Base-by-base conservation (phyloP, 768 basidiomycete genomes). In the Leccinellum albellum region DNA sequence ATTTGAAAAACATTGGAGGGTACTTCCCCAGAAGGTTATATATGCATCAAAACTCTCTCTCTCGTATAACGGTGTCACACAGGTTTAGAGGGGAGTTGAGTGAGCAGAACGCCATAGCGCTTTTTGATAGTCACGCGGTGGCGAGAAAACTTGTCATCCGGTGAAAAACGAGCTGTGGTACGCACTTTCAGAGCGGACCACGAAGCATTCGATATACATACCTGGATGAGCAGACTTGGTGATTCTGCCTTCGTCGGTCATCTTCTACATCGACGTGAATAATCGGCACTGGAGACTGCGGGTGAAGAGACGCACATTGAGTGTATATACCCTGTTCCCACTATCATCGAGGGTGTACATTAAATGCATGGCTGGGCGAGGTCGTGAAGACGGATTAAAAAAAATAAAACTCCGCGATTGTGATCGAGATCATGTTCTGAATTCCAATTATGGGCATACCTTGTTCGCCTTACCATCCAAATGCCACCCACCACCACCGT, bases 211-310 rank as follows among this genome's bases (percentile, higher is more conserved):
- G 4, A 28, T 2, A 10, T 20, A 46, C 33, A 20, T 71, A 97
- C 95, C 95, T 74, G 97, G 96, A 74, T 98, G 96, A 13, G 96
- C 97, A 55, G 94, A 96, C 74, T 94, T 96, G 24, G 96, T 93
- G 62, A 92, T 82, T 74, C 84, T 86, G 37, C 93, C 94, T 31
- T 75, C 76, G 44, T 88, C 81, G 15, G 90, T 94, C 42, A 82
- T 64, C 88, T 99, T 99, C 96, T 97, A 69, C 33, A 57, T 15
- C 32, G 50, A 17, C 9, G 52, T 67, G 52, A 58, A 54, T 45
- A 21, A 52, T 17, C 13, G 28, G 24, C 32, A 29, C 23, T 32
- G 44, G 54, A 33, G 17, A 23, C 10, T 3, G 2, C 13, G 2
- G 2, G 42, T 23, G 5, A 35, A n/a, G 6, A 21, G n/a, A 66